phyloP scores from a whole-genome alignment of 108 stramenopile genomes.

The Pseudonitzschia delicatissima region DNA sequence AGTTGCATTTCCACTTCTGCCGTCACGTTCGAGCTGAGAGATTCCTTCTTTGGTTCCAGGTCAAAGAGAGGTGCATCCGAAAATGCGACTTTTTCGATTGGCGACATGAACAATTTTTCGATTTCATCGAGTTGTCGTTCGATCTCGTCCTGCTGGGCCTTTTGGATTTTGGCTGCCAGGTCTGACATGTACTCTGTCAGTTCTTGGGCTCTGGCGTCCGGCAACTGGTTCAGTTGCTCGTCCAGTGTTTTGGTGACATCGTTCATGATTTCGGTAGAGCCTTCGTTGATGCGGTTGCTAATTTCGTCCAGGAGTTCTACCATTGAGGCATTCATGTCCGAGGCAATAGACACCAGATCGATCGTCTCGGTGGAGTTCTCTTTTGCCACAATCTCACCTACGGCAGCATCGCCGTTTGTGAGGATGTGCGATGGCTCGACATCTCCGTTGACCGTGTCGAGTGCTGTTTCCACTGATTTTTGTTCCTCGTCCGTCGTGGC shows the following conservation, averaged over 20 bases:
- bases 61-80: slow-evolving; percentile 57
- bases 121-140: slow-evolving; percentile 52
- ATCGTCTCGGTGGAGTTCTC: neutral
- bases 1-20: neutral
- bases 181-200: slow-evolving; percentile 35
- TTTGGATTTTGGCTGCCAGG: slow-evolving; percentile 37
- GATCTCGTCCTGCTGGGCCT: slow-evolving; percentile 52
- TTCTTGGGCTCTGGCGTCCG: slow-evolving; percentile 36
- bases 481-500: slow-evolving; percentile 26
- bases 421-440: neutral
- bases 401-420: neutral
- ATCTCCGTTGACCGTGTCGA: slow-evolving; percentile 6
- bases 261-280: slow-evolving; percentile 43
- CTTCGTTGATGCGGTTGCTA: slow-evolving; percentile 37
- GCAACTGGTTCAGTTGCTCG: slow-evolving; percentile 21
- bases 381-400: neutral
- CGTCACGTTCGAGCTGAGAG: neutral
- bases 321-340: slow-evolving; percentile 23
- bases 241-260: slow-evolving; percentile 50
- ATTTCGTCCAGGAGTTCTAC: slow-evolving; percentile 45
- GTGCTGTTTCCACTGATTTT: neutral
- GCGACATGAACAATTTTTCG: slow-evolving; percentile 42
- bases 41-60: slow-evolving; percentile 8
- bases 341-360: neutral
- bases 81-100: slow-evolving; percentile 61